phyloP scores from a whole-genome alignment of 495 filamentous ascomycete genomes.

The Lepraria neglecta region DNA sequence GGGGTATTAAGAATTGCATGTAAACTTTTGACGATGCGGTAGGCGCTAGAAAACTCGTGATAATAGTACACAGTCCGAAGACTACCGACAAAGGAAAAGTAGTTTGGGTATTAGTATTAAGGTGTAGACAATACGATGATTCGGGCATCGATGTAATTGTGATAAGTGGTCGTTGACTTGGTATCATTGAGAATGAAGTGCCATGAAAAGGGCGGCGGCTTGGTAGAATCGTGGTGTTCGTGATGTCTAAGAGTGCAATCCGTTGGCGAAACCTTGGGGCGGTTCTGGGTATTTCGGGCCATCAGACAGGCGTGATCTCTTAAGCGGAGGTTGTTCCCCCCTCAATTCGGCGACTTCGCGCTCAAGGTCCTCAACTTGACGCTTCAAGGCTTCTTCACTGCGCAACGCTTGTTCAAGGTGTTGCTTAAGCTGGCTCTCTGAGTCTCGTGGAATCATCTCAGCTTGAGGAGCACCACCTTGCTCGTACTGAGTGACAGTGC shows the following conservation, averaged over 20 bases:
- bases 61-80: constrained; percentile 15
- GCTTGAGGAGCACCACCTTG: constrained; percentile 62
- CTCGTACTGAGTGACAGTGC: constrained; percentile 82
- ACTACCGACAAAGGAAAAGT: background rate
- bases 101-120: constrained; percentile 8
- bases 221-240: too few species aligned
- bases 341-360: constrained; percentile 46
- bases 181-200: background rate
- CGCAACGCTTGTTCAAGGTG: constrained; percentile 68
- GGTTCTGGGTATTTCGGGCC: constrained; percentile 40
- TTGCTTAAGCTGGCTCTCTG: constrained; percentile 55
- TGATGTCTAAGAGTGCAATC: constrained; percentile 9
- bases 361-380: constrained; percentile 74
- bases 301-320: constrained; percentile 42
- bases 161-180: constrained; percentile 3
- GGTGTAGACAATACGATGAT: background rate
- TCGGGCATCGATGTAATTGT: background rate
- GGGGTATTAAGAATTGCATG: constrained; percentile 16
- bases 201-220: background rate
- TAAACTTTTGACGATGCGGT: constrained; percentile 10
- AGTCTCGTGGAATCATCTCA: constrained; percentile 51
- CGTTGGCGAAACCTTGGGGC: constrained; percentile 13
- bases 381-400: constrained; percentile 76
- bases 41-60: constrained; percentile 10
- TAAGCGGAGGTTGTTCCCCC: constrained; percentile 40